Percentiles rank a stretch among this genome's conserved stretches.
These are phyloP conservation scores for Sarcomyxa edulis DNA, from an alignment of 768 basidiomycete species.

Conservation along the genomic window DNA sequence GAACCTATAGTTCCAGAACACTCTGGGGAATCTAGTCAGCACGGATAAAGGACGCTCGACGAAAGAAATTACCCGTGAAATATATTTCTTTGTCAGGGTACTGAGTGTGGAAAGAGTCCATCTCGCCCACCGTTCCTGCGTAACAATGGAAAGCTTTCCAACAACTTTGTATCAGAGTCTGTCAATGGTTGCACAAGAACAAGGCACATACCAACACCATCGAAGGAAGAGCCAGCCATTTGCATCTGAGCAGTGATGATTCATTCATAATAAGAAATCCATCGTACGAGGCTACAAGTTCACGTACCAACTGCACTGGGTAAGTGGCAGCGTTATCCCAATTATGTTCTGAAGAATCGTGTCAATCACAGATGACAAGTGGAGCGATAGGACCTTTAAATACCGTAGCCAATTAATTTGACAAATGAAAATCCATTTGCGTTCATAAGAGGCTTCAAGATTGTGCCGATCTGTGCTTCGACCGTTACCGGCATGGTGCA, in stretches of 20 bases:
- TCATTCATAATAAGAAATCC: neutral
- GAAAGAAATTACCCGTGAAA: constrained; percentile 29
- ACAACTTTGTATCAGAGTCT: no score
- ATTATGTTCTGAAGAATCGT: constrained; percentile 54
- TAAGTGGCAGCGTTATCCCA: constrained; percentile 65
- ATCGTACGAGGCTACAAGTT: neutral
- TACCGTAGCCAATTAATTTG: constrained; percentile 55
- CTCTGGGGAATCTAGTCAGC: constrained; percentile 39
- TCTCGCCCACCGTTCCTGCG: constrained; percentile 37
- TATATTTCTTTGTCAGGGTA: constrained; percentile 54
- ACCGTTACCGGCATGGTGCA: constrained; percentile 46
- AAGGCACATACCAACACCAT: no score
- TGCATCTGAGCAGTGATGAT: constrained; percentile 42
- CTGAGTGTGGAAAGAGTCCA: constrained; percentile 48
- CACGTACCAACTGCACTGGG: constrained; percentile 44
- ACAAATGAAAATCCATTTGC: constrained; percentile 53
- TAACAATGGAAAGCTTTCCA: constrained; percentile 80
- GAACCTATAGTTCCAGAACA: constrained; percentile 61
- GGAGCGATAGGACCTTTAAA: constrained; percentile 4
- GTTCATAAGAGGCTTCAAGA: constrained; percentile 55
- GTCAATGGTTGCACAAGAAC: no score
- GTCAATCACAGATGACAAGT: neutral
- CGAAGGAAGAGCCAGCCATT: constrained; percentile 46
- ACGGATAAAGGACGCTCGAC: no score
- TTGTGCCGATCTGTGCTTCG: constrained; percentile 54